Evolutionary conservation across 768 basidiomycete genomes (phyloP), one percentile per base, ranked within the genome.

Genomic region (Suillus alpinus): DNA sequence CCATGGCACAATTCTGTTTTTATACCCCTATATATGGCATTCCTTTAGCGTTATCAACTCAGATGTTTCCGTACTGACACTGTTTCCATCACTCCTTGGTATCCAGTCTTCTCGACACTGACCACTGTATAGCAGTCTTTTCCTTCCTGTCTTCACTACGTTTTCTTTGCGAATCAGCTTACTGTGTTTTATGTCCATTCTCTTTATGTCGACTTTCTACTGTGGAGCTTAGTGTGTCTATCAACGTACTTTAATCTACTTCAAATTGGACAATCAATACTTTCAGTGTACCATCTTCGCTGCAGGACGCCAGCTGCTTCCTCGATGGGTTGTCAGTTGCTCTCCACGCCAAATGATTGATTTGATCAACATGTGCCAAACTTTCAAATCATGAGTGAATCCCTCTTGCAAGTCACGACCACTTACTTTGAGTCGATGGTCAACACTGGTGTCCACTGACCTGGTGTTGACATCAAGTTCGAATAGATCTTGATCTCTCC

Each of bases 201-300:
- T 51, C 50, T 62, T 47, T 52, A 16, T 36, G 34, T 37, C 34
- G n/a, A 8, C 26, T 39, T 55, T 37, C 26, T 39, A 55, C 23
- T 55, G 53, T 29, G 53, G 53, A 55, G 53, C 23, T 23, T 55
- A 18, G 53, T 29, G 36, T 53, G 14, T 39, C 37, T 37, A 36
- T 36, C 14, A 51, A 73, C 65, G 65, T 76, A 76, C 76, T 78
- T 77, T 80, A 79, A 66, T 79, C 72, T 73, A 74, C 77, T 77
- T 75, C 73, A 68, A 78, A 70, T 66, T 81, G 83, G 77, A 92
- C 78, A 69, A 79, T 79, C 74, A 86, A 77, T 77, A 96, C 81
- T 74, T 86, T 89, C 75, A 95, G 78, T 80, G 90, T 91, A 79
- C 92, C 87, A 81, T 98, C 95, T 78, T 96, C 94, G 73, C 92